Evolutionary conservation across 2,329 filamentous ascomycete species (phyloP).

Genomic region (Sarocladiaceae sp.): DNA sequence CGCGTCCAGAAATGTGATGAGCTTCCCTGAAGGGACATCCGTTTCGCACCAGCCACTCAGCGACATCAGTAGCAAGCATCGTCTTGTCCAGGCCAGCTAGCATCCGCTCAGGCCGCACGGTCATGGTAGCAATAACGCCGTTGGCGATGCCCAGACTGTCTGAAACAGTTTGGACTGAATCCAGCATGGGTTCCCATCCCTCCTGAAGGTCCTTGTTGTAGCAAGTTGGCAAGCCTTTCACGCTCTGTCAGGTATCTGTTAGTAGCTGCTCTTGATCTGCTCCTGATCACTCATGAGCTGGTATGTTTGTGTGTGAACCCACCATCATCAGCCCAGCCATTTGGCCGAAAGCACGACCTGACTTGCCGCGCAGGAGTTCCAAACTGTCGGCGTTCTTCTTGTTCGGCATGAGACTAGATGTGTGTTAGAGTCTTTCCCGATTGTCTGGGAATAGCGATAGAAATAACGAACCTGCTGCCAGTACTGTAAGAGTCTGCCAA

Average conservation of each 20-base stretch:
- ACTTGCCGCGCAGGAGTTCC: constrained; percentile 22
- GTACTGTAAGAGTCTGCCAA: constrained; percentile 19
- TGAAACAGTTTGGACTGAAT: constrained; percentile 65
- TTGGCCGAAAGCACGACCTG: constrained; percentile 19
- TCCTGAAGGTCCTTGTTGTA: constrained; percentile 80
- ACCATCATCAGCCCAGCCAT: constrained; percentile 55
- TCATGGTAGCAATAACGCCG: constrained; percentile 63
- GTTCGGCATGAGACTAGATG: constrained; percentile 15
- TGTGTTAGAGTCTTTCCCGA: constrained; percentile 12
- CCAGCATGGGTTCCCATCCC: constrained; percentile 67
- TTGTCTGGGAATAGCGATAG: constrained; percentile 26
- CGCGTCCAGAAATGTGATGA: constrained; percentile 67
- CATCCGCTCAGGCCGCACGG: constrained; percentile 64
- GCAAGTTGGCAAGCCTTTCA: constrained; percentile 58
- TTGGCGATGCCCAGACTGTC: constrained; percentile 71
- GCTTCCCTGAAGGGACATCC: constrained; percentile 71
- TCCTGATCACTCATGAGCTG: constrained; percentile 18
- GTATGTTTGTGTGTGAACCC: constrained; percentile 20
- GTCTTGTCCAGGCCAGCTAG: constrained; percentile 60
- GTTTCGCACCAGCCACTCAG: constrained; percentile 55
- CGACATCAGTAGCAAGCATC: constrained; percentile 65
- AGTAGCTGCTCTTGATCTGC: constrained; percentile 21
- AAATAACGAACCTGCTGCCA: constrained; percentile 15
- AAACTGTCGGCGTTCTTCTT: constrained; percentile 19
- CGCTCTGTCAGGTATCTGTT: constrained; percentile 32